Evolutionary conservation across 78 protist genomes (phyloP).

Genomic region (Guillardia theta): DNA sequence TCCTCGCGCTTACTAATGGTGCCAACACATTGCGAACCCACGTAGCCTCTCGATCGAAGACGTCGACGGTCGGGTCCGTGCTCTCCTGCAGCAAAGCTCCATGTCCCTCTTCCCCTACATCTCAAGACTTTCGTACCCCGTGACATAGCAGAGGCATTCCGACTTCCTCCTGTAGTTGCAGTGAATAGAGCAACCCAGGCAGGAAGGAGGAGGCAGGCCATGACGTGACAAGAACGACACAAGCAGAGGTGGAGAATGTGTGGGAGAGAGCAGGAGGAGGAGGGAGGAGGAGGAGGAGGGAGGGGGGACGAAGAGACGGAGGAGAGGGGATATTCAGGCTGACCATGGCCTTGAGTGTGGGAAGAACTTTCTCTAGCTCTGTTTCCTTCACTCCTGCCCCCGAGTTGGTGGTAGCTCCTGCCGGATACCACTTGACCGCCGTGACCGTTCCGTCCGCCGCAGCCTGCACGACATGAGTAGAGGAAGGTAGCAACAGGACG

Average conservation of each 20-base stretch:
- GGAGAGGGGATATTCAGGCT: background rate
- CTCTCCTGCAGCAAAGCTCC: no score
- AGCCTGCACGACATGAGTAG: background rate
- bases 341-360: background rate
- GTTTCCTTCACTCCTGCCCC: conserved; percentile 32
- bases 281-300: background rate
- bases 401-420: conserved; percentile 50
- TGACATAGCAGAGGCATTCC: conserved; percentile 40
- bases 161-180: background rate
- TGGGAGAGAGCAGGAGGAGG: background rate
- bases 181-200: background rate
- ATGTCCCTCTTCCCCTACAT: no score
- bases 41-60: conserved; percentile 36
- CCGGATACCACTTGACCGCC: conserved; percentile 45
- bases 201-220: no score
- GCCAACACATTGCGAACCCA: background rate
- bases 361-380: background rate
- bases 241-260: background rate
- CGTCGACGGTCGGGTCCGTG: conserved; percentile 33
- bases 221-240: no score
- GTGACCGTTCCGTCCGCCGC: conserved; percentile 4
- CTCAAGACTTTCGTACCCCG: no score
- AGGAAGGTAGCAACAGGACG: background rate
- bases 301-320: background rate
- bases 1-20: no score